Base-by-base conservation (phyloP, 352 stramenopile species). In the Globisporangium recalcitrans region DNA sequence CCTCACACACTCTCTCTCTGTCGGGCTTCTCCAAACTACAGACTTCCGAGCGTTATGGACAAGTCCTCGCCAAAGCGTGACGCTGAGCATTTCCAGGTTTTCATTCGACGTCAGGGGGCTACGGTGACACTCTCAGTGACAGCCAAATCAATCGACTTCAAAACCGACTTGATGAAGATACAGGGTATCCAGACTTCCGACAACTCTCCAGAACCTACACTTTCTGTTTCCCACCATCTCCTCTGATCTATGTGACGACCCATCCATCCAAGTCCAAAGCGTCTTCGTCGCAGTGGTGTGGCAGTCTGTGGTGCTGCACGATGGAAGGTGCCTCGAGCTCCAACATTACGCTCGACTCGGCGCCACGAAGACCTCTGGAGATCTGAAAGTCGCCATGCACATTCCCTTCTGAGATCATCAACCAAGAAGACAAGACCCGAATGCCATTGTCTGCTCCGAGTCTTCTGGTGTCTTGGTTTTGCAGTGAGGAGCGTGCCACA, bases 161-260 rank as follows among this genome's bases (percentile, higher is more conserved):
- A 34, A 55, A 57, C 29, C 29, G 51, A 44, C 51, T 57, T 44
- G 51, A 44, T 42, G 27, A 8, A 14, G 36, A n/a, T n/a, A n/a
- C n/a, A n/a, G n/a, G n/a, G n/a, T n/a, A n/a, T n/a, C n/a, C n/a
- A n/a, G 36, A 8, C n/a, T n/a, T n/a, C 14, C 14, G n/a, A 46
- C n/a, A 16, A 46, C 16, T 22, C 38, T 22, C 38, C 38, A 22
- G 16, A 46, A n/a, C 38, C n/a, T 46, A 46, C 38, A 46, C 38
- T 46, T 46, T 46, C 38, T 46, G 38, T 46, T 46, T 46, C 4
- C 38, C 38, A 46, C 51, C 51, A 57, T 57, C 51, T 4, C 29
- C 51, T 42, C 10, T 14, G 51, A 57, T 57, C 51, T 27, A 21
- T 57, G 51, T 24, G 51, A 57, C 29, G 51, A 42, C 27, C 4